Conservation (phyloP, 106 monocot genomes). For the Acorus calamus region DNA sequence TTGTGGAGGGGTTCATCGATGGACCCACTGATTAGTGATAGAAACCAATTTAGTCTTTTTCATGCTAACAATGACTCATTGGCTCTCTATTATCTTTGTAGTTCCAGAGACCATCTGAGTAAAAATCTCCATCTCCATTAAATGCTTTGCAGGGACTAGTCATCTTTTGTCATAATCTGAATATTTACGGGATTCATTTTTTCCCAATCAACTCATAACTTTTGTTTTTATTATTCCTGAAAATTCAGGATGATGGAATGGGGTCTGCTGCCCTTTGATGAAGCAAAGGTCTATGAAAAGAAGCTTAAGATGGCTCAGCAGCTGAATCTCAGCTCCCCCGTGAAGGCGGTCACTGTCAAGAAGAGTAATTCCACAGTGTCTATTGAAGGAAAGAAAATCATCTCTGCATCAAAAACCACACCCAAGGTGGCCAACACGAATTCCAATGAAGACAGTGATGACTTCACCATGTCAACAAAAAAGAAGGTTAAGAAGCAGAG, state of each 20-base stretch:
- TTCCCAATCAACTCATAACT: too few species aligned
- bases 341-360: constrained; percentile 27
- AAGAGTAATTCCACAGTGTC: constrained; percentile 13
- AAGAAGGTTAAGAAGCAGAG: constrained; percentile 17
- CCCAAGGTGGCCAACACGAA: constrained; percentile 3
- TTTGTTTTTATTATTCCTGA: too few species aligned
- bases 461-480: constrained; percentile 14
- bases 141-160: too few species aligned
- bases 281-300: constrained; percentile 50
- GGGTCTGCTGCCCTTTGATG: constrained; percentile 52
- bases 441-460: constrained; percentile 23
- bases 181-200: too few species aligned
- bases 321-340: constrained; percentile 39
- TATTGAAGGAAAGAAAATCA: constrained; percentile 8
- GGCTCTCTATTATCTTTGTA: too few species aligned
- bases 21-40: too few species aligned
- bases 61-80: too few species aligned
- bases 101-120: too few species aligned
- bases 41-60: too few species aligned
- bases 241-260: constrained; percentile 74
- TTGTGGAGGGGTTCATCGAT: too few species aligned
- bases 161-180: too few species aligned
- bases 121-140: too few species aligned
- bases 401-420: constrained; percentile 3
- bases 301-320: constrained; percentile 36